A percentile compares a stretch with the other conserved stretches of the same genome.
phyloP scores from a whole-genome alignment of 2,329 filamentous ascomycete species.

The Aspergillus texensis region DNA sequence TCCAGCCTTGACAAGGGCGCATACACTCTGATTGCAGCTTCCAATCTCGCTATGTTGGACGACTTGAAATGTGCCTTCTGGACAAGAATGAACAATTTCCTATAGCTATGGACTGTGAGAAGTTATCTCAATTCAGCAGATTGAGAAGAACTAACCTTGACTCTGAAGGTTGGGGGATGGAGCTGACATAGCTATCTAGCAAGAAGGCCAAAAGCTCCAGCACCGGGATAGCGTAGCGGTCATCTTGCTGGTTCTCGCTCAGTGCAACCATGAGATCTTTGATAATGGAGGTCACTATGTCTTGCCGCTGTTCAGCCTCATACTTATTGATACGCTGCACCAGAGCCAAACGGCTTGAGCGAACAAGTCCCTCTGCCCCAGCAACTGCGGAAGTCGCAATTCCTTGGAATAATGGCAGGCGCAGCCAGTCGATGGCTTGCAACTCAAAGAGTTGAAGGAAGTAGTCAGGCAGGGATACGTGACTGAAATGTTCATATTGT shows the following conservation, averaged over 20 bases:
- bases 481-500: slow-evolving; percentile 47
- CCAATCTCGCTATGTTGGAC: slow-evolving; percentile 77
- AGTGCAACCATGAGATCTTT: slow-evolving; percentile 59
- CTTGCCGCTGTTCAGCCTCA: slow-evolving; percentile 30
- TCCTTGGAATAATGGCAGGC: slow-evolving; percentile 44
- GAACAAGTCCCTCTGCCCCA: slow-evolving; percentile 49
- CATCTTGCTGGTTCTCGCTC: slow-evolving; percentile 56
- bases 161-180: slow-evolving; percentile 49
- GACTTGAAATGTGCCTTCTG: slow-evolving; percentile 84
- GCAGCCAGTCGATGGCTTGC: slow-evolving; percentile 39
- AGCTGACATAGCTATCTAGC: slow-evolving; percentile 60
- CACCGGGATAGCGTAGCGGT: slow-evolving; percentile 73
- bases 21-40: slow-evolving; percentile 80
- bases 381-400: slow-evolving; percentile 48
- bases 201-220: slow-evolving; percentile 79
- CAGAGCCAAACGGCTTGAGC: slow-evolving; percentile 45
- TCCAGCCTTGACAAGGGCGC: slow-evolving; percentile 64
- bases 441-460: slow-evolving; percentile 46
- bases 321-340: slow-evolving; percentile 37
- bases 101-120: slow-evolving; percentile 45
- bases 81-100: slow-evolving; percentile 67
- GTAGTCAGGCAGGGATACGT: slow-evolving; percentile 48
- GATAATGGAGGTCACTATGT: slow-evolving; percentile 51
- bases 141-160: slow-evolving; percentile 30
- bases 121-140: slow-evolving; percentile 8